These are phyloP conservation scores for Globisporangium uncinulatum DNA, from an alignment of 352 stramenopile genomes.

Conservation along the genomic window DNA sequence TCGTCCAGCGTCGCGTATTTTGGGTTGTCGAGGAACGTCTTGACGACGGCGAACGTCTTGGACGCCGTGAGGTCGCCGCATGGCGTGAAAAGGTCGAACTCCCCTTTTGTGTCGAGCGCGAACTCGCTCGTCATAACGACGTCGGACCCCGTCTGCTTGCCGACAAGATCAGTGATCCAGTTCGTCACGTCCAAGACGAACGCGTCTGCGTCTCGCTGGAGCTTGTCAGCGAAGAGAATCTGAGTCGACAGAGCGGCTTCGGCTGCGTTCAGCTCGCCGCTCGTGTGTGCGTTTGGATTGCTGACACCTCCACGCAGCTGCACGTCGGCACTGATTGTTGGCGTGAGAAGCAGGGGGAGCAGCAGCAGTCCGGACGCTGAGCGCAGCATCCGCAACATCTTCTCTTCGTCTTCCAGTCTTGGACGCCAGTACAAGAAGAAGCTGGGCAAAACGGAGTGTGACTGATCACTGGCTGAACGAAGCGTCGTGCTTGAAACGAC, in stretches of 20 bases:
- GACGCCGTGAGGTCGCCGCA: slow-evolving; percentile 19
- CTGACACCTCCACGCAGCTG: neutral
- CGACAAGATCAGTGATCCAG: slow-evolving; percentile 4
- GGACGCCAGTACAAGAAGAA: slow-evolving; percentile 3
- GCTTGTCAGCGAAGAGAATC: slow-evolving; percentile 9
- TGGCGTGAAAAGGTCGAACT: slow-evolving; percentile 8
- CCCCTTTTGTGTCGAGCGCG: slow-evolving; percentile 14
- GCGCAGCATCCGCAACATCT: neutral
- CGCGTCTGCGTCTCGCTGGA: slow-evolving; percentile 6
- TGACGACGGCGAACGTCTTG: slow-evolving; percentile 18
- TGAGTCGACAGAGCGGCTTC: neutral
- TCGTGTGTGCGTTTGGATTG: neutral
- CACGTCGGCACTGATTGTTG: neutral
- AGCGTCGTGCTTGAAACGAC: no score
- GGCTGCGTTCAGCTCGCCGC: neutral
- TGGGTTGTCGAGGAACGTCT: slow-evolving; percentile 18
- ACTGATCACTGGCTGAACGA: no score
- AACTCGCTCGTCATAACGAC: slow-evolving; percentile 15
- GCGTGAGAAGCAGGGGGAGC: neutral
- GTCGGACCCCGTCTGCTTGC: neutral
- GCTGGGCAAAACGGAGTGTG: neutral
- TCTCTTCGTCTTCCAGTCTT: neutral
- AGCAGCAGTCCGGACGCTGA: neutral
- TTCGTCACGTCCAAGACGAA: slow-evolving; percentile 7
- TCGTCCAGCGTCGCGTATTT: slow-evolving; percentile 15